Base-by-base conservation (phyloP, 495 filamentous ascomycete species). In the Hypoxylon lenormandii region DNA sequence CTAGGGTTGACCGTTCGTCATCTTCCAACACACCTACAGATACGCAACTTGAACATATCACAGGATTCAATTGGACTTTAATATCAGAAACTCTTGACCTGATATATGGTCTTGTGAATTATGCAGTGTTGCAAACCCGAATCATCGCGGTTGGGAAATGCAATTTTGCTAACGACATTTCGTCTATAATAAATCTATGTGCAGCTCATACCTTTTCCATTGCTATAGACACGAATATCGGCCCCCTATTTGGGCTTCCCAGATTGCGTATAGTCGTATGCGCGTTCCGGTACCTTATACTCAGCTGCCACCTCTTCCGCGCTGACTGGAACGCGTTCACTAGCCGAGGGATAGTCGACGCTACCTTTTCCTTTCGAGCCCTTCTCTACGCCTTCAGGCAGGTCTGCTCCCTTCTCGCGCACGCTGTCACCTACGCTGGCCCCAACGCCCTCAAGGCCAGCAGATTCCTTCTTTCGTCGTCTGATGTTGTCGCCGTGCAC, bases 361-460 rank as follows among this genome's bases (percentile, higher is more conserved):
- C 78, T 72, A 43, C 18, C 79, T 54, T 81, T 77, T 62, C 79
- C 76, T 28, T 71, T 77, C 21, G 62, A 76, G 12, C 80, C 72
- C 43, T 71, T 75, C 52, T 78, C 60, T 18, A 75, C 73, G 4
- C 80, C 80, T 21, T 76, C 72, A 0, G 73, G 73, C 13, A 78
- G 60, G 58, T 83, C 80, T 26, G 66, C 77, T 45, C 80, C 72
- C 73, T 69, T 80, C 64, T 78, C 70, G 64, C 81, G 72, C 2
- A 75, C 74, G 6, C 56, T 73, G 28, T 74, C 66, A n/a, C 64
- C 70, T 5, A 63, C 37, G 16, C 54, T 72, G 0, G 82, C 80
- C 0, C 85, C 86, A 0, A 86, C 75, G 1, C 87, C 86, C 42
- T 83, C 86, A 3, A 89, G 57, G 0, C 89, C 87, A 21, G 80